Evolutionary conservation across 2,329 filamentous ascomycete genomes (phyloP), one percentile per base, ranked within the genome.

Genomic region (Didymella arachidicola): DNA sequence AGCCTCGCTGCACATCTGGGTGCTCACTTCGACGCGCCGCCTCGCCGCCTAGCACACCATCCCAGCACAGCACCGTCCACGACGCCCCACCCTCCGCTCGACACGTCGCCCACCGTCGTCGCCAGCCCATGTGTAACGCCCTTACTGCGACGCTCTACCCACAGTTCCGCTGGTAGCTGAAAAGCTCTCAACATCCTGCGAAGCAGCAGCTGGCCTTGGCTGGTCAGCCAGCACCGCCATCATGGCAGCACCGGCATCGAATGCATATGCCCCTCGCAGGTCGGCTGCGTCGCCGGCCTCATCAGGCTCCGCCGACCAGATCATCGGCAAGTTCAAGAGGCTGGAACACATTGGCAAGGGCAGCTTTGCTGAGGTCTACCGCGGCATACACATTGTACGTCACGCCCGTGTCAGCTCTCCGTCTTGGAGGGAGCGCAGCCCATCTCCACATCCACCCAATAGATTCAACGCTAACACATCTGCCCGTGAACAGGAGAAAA

Each of bases 291-390:
- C 78, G 72, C 71, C 77, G 67, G 49, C 77, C 71, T 66, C 75
- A 69, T 68, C 75, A 30, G 61, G 59, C 39, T 62, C 64, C 27
- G 47, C 69, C 11, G 73, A 75, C 39, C 65, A 71, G 55, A 66
- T 79, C 44, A 83, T 95, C 70, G 92, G 93, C 67, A 87, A 90
- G 72, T 97, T 96, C 79, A 85, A 86, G 70, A 88, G 94, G 72
- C 87, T 93, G 69, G 88, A 90, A 68, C 92, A 97, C 80, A 97
- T 98, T 76, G 95, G 95, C 64, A 95, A 95, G 80, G 95, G 95
- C 63, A 98, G 95, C 81, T 99, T 98, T 82, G 95, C 95, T 66
- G 93, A 93, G 67, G 95, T 99, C 66, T 98, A 95, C 77, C 87
- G 90, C 76, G 93, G 91, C 64, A 87, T 88, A 69, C 91, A 96